Evolutionary conservation across 2,329 filamentous ascomycete genomes (phyloP).

Genomic region (Clarireedia homoeocarpa): DNA sequence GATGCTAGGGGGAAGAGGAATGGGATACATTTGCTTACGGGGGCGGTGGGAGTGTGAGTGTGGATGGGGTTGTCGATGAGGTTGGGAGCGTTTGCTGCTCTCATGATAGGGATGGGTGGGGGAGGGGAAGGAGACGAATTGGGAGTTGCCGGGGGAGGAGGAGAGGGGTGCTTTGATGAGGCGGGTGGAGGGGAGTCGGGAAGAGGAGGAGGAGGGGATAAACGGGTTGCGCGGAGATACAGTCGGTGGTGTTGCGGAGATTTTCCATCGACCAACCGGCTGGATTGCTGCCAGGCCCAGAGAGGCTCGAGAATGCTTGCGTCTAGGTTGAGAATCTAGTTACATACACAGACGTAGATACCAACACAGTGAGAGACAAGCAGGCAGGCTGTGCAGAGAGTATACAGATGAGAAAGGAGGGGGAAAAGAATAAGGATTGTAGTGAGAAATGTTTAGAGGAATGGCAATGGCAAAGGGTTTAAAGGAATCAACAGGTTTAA

Average conservation of each 20-base stretch:
- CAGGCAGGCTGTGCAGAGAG: conserved; percentile 15
- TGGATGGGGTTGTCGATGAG: too few species aligned
- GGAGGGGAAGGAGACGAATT: too few species aligned
- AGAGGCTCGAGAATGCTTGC: conserved; percentile 25
- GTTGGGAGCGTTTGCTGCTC: conserved; percentile 17
- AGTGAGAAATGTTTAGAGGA: conserved; percentile 29
- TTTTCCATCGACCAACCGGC: conserved; percentile 22
- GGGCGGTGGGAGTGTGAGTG: too few species aligned
- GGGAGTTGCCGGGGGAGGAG: too few species aligned
- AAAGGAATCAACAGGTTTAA: conserved; percentile 18
- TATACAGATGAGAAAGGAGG: conserved; percentile 15
- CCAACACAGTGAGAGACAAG: neutral
- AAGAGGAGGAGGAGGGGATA: too few species aligned
- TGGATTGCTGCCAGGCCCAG: neutral
- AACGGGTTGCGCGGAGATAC: conserved; percentile 3
- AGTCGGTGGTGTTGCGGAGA: conserved; percentile 19
- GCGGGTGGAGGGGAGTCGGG: too few species aligned
- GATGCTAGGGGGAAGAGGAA: conserved; percentile 10
- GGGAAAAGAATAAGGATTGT: conserved; percentile 26
- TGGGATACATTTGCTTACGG: conserved; percentile 14
- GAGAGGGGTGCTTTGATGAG: too few species aligned
- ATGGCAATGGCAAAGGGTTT: conserved; percentile 20
- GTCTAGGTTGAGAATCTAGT: conserved; percentile 14
- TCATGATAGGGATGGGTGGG: conserved; percentile 19
- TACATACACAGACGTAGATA: conserved; percentile 6